phyloP scores from a whole-genome alignment of 2,329 filamentous ascomycete species.

The Dryadomyces quercus-mongolicae region DNA sequence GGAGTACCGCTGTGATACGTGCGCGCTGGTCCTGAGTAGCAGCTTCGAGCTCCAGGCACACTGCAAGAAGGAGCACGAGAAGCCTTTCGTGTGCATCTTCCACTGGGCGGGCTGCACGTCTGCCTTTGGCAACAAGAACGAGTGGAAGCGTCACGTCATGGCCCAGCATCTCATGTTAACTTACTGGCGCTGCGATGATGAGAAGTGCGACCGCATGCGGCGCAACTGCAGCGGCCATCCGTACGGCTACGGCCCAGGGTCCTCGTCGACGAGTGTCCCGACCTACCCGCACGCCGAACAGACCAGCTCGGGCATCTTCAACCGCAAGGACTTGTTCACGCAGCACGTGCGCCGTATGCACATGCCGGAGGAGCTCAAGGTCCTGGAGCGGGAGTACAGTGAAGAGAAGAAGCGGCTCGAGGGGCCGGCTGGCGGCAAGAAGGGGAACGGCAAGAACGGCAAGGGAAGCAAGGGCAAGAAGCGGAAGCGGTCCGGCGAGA shows the following conservation, averaged over 20 bases:
- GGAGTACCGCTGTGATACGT: background rate
- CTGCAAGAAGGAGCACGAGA: slow-evolving; percentile 37
- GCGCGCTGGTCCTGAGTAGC: background rate
- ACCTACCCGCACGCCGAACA: background rate
- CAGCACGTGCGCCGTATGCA: slow-evolving; percentile 86
- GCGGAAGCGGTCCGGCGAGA: background rate
- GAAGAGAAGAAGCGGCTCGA: background rate
- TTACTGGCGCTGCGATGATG: slow-evolving; percentile 66
- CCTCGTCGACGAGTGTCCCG: background rate
- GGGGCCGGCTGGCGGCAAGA: background rate
- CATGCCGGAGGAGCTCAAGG: slow-evolving; percentile 30
- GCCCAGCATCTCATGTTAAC: slow-evolving; percentile 67
- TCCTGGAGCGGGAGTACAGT: slow-evolving; percentile 19
- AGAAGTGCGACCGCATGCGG: slow-evolving; percentile 30
- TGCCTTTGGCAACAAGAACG: slow-evolving; percentile 73
- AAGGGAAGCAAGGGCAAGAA: background rate
- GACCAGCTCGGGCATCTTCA: slow-evolving; percentile 54
- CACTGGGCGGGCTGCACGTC: slow-evolving; percentile 61
- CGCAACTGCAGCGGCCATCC: background rate
- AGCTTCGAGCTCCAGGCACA: slow-evolving; percentile 28
- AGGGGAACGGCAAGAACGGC: background rate
- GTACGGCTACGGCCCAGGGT: background rate
- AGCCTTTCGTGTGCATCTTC: slow-evolving; percentile 66
- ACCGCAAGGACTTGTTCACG: slow-evolving; percentile 83
- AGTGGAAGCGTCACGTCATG: slow-evolving; percentile 84